Evolutionary conservation across 2,329 filamentous ascomycete genomes (phyloP).

Genomic region (Verticillium albo-atrum): DNA sequence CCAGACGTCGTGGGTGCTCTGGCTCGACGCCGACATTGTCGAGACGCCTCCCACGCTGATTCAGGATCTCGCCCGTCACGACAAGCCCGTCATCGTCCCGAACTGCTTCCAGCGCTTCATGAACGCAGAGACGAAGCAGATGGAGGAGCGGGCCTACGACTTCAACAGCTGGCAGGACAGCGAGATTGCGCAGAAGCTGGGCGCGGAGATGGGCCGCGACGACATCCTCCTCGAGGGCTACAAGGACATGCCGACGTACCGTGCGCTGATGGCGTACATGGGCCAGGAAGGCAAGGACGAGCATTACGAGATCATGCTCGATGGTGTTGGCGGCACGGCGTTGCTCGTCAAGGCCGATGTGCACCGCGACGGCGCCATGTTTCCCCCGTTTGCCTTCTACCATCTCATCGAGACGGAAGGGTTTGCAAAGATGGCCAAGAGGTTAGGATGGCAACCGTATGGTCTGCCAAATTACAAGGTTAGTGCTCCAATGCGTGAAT

Average conservation of each 20-base stretch:
- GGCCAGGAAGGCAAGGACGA: constrained; percentile 51
- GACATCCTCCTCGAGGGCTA: constrained; percentile 95
- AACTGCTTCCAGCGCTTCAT: constrained; percentile 92
- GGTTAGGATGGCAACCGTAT: constrained; percentile 78
- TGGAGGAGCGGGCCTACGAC: constrained; percentile 82
- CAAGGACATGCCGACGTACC: constrained; percentile 85
- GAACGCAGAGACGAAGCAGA: constrained; percentile 62
- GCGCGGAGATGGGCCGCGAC: constrained; percentile 76
- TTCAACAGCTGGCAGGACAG: constrained; percentile 98
- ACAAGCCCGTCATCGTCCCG: constrained; percentile 88
- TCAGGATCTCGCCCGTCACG: constrained; percentile 81
- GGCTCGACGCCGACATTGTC: constrained; percentile 89
- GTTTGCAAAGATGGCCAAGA: constrained; percentile 93
- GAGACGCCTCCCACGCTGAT: constrained; percentile 83
- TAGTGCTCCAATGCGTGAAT: constrained; percentile 14
- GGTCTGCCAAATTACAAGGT: constrained; percentile 98
- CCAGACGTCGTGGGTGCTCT: constrained; percentile 90
- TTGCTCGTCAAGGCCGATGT: constrained; percentile 95
- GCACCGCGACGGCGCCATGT: constrained; percentile 97
- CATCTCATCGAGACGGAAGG: constrained; percentile 97
- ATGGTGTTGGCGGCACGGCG: constrained; percentile 91
- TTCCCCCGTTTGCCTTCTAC: constrained; percentile 93
- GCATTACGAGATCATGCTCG: constrained; percentile 66
- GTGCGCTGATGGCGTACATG: constrained; percentile 87
- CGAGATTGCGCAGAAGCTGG: constrained; percentile 70